These are phyloP conservation scores for Trichosporon sp. DNA, from an alignment of 1,284 basidiomycete genomes.

Conservation along the genomic window DNA sequence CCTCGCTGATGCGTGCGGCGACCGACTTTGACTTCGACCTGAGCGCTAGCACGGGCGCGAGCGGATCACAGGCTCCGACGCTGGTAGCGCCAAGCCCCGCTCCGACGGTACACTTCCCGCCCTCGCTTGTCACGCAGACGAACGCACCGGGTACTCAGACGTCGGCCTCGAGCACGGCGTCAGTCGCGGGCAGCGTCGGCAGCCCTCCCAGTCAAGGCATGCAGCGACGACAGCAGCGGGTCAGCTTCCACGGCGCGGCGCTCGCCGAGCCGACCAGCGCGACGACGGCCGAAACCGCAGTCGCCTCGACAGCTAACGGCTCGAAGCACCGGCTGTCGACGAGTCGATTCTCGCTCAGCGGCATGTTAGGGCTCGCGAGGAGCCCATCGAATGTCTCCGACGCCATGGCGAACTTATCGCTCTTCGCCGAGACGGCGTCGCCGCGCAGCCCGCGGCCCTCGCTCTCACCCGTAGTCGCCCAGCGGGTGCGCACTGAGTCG, in stretches of 20 bases:
- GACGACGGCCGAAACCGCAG: slow-evolving; percentile 31
- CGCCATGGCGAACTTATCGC: slow-evolving; percentile 30
- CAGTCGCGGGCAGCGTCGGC: neutral
- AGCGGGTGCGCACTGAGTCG: neutral
- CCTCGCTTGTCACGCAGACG: neutral
- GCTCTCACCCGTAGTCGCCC: neutral
- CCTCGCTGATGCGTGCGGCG: slow-evolving; percentile 17
- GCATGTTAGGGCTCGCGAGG: slow-evolving; percentile 31
- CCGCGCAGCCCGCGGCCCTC: slow-evolving; percentile 3
- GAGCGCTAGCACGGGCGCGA: neutral
- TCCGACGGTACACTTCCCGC: slow-evolving; percentile 18
- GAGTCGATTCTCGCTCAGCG: slow-evolving; percentile 37
- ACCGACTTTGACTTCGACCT: slow-evolving; percentile 14
- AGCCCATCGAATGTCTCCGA: slow-evolving; percentile 26
- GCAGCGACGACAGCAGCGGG: slow-evolving; percentile 12
- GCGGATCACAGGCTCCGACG: slow-evolving; percentile 4
- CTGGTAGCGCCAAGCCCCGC: slow-evolving; percentile 10
- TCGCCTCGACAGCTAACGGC: slow-evolving; percentile 16
- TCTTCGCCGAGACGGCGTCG: slow-evolving; percentile 28
- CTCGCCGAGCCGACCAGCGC: slow-evolving; percentile 34
- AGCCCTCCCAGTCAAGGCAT: slow-evolving; percentile 8
- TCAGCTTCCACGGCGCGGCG: slow-evolving; percentile 37
- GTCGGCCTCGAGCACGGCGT: neutral
- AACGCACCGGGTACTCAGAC: neutral
- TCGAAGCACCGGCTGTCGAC: slow-evolving; percentile 3